Evolutionary conservation across 2,329 filamentous ascomycete species (phyloP).

Genomic region (Stagonosporopsis tanaceti): DNA sequence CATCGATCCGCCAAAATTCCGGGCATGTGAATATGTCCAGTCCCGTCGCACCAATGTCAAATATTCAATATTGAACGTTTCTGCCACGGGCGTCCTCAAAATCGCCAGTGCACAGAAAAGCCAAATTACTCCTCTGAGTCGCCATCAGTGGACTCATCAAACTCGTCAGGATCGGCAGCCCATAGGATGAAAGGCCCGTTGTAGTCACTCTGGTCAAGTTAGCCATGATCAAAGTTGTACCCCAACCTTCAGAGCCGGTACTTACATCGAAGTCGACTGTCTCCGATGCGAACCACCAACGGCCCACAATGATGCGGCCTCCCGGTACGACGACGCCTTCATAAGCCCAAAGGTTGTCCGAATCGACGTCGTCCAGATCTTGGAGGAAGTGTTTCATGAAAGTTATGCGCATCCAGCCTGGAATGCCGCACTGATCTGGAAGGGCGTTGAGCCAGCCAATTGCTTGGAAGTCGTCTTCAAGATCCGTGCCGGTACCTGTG

Average conservation of each 20-base stretch:
- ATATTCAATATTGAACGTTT: background rate
- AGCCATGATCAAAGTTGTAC: conserved; percentile 4
- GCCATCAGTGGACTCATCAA: background rate
- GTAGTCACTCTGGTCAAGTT: conserved; percentile 29
- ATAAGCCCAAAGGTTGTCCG: conserved; percentile 57
- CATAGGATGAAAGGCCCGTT: conserved; percentile 46
- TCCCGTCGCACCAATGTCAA: background rate
- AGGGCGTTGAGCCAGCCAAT: conserved; percentile 61
- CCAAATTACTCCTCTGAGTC: background rate
- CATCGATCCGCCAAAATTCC: background rate
- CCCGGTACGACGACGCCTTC: conserved; percentile 60
- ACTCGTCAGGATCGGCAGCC: conserved; percentile 36
- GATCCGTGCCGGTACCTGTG: conserved; percentile 50
- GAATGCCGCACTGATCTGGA: conserved; percentile 56
- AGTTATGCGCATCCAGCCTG: conserved; percentile 63
- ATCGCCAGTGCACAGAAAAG: background rate
- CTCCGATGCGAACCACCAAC: conserved; percentile 55
- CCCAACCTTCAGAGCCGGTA: background rate
- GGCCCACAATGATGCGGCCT: conserved; percentile 56
- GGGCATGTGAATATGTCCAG: background rate
- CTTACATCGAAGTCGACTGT: conserved; percentile 31
- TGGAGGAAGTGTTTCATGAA: conserved; percentile 62
- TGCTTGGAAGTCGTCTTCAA: conserved; percentile 42
- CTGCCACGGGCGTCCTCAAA: background rate
- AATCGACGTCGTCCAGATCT: conserved; percentile 35